A percentile compares a stretch with the other conserved stretches of the same genome.
phyloP scores from a whole-genome alignment of 352 stramenopile species.

The Phytophthora crassamura region DNA sequence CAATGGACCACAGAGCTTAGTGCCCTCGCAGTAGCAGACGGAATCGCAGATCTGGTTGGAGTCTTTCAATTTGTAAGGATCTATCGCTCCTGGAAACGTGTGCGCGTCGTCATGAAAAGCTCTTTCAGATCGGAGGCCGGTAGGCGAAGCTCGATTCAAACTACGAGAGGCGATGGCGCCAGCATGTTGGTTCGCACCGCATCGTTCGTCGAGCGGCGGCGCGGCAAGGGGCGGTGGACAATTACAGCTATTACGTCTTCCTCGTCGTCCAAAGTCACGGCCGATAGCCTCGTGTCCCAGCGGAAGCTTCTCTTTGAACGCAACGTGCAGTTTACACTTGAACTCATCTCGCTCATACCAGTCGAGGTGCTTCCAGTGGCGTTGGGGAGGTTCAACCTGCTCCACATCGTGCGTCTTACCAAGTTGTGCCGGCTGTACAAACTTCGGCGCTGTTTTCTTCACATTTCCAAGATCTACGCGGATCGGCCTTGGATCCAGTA shows the following conservation, averaged over 20 bases:
- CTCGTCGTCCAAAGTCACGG: constrained; percentile 9
- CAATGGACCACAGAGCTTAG: constrained; percentile 54
- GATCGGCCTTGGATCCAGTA: constrained; percentile 46
- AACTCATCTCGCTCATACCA: constrained; percentile 56
- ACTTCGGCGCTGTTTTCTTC: constrained; percentile 41
- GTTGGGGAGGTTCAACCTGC: constrained; percentile 44
- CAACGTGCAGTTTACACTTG: constrained; percentile 45
- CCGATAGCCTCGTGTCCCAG: not conserved
- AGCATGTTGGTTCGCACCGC: not conserved
- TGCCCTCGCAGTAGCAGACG: constrained; percentile 46
- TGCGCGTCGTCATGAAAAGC: constrained; percentile 44
- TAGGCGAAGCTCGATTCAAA: constrained; percentile 29
- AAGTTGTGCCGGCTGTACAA: constrained; percentile 69
- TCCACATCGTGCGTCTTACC: constrained; percentile 64
- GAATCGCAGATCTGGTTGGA: constrained; percentile 51
- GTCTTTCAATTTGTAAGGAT: constrained; percentile 51
- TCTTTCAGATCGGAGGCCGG: constrained; percentile 48
- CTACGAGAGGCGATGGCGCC: constrained; percentile 23
- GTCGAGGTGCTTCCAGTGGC: constrained; percentile 53
- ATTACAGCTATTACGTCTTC: constrained; percentile 43
- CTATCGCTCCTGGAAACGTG: constrained; percentile 42
- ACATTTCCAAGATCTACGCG: constrained; percentile 57
- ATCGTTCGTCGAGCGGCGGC: not conserved
- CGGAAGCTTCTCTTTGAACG: constrained; percentile 32
- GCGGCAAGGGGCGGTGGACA: constrained; percentile 50